These are phyloP conservation scores for Arthroderma sp. DNA, from an alignment of 2,329 filamentous ascomycete species.

Conservation along the genomic window DNA sequence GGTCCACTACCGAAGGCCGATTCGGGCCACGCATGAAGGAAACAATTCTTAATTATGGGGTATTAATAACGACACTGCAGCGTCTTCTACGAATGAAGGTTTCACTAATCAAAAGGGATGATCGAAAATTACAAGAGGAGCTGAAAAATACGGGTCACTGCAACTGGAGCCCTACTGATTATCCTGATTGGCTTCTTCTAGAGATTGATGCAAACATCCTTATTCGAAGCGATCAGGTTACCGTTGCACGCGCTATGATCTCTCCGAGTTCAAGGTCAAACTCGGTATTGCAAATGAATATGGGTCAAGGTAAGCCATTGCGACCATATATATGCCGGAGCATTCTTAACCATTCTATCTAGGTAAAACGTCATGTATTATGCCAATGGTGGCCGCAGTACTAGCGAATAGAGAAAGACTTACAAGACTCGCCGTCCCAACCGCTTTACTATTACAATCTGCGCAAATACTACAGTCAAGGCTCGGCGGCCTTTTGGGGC, in stretches of 20 bases:
- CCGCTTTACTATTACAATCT: constrained; percentile 50
- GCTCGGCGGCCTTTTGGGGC: constrained; percentile 42
- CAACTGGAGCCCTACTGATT: constrained; percentile 41
- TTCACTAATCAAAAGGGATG: constrained; percentile 35
- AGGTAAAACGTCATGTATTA: constrained; percentile 53
- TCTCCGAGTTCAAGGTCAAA: constrained; percentile 39
- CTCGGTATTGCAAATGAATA: constrained; percentile 52
- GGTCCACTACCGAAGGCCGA: constrained; percentile 16
- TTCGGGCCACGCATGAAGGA: constrained; percentile 27
- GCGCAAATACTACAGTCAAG: constrained; percentile 41
- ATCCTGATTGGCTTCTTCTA: constrained; percentile 52
- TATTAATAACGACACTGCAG: constrained; percentile 31
- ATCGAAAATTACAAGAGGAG: constrained; percentile 27
- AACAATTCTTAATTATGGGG: constrained; percentile 26
- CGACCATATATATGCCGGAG: too few species aligned
- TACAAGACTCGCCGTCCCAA: constrained; percentile 46
- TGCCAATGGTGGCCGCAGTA: constrained; percentile 47
- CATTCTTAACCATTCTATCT: too few species aligned
- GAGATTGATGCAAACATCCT: constrained; percentile 53
- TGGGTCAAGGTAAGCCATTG: constrained; percentile 43
- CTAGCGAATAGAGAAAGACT: constrained; percentile 40
- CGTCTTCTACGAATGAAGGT: constrained; percentile 32
- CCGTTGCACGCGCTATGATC: constrained; percentile 49
- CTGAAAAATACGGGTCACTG: constrained; percentile 36
- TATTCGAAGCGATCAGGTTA: constrained; percentile 48